Percentiles rank a stretch among this genome's conserved stretches.
phyloP scores from a whole-genome alignment of 371 early-diverging fungal genomes.

The Catenaria anguillulae region DNA sequence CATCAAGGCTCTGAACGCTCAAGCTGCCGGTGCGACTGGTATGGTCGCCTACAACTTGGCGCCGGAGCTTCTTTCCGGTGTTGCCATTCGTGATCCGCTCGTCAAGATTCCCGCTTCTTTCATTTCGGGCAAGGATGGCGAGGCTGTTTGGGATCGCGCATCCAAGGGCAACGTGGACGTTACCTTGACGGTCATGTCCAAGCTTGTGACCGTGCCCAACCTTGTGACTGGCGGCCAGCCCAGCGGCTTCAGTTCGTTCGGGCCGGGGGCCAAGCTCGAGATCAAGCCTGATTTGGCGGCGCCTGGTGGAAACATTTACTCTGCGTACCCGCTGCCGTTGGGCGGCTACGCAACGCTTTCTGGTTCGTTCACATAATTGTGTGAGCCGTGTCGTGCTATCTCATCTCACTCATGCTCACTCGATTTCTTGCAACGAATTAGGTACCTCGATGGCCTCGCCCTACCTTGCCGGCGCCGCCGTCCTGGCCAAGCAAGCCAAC shows the following conservation, averaged over 20 bases:
- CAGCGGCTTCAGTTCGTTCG: neutral
- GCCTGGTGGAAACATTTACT: neutral
- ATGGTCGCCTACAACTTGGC: slow-evolving; percentile 19
- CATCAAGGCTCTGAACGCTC: slow-evolving; percentile 9
- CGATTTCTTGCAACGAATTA: too few species aligned
- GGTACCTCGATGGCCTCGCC: too few species aligned
- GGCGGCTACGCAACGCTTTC: neutral
- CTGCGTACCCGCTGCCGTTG: neutral
- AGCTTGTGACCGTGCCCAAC: neutral
- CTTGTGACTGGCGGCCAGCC: neutral
- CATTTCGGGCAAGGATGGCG: neutral
- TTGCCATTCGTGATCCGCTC: neutral
- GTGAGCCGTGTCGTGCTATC: neutral
- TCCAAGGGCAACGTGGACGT: neutral
- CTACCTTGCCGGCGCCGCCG: neutral
- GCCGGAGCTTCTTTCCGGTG: neutral
- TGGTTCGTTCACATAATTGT: slow-evolving; percentile 5
- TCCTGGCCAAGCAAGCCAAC: neutral
- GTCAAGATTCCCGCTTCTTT: neutral
- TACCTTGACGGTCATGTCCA: neutral
- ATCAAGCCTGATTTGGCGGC: slow-evolving; percentile 2
- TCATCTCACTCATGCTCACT: too few species aligned
- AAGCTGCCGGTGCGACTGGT: slow-evolving; percentile 15
- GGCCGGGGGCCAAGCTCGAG: neutral
- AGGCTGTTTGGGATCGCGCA: neutral